Base-by-base conservation (phyloP, 1,139 yeast species). In the Yamadazyma pseudoaaseri region DNA sequence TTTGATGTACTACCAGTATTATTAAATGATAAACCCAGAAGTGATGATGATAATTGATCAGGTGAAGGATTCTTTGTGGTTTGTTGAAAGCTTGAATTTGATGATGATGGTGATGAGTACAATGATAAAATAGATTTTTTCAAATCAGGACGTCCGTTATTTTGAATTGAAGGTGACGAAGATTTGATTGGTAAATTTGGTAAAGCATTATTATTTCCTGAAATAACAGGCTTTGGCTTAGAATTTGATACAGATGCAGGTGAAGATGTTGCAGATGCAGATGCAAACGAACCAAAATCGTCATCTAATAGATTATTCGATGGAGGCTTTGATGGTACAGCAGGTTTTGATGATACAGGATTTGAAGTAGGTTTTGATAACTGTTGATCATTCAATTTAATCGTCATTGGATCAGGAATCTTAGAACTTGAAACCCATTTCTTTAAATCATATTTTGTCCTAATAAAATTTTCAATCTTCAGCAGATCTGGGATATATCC, bases 121-220 rank as follows among this genome's bases (percentile, higher is more conserved):
- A 92, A 71, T 14, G 97, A 87, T 41, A 92, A 65, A 42, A 92
- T 92, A 1, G 96, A 86, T 60, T 86, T 86, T 54, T 92, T 92
- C 56, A 92, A 72, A 52, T 90, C 97, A 4, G 69, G 70, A 42
- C 76, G 57, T 15, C 60, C 62, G 11, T 67, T 66, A 17, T 70
- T 22, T 18, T 18, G 20, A 18, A 18, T 18, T 18, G 20, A 18
- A 18, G 20, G 20, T 10, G 13, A 16, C 7, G 36, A 20, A 7
- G 35, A 15, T 20, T 42, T 41, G 27, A 33, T 32, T 5, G 47
- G 47, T 9, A 43, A 14, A 24, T 35, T 42, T 6, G 47, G 41
- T 14, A 42, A 34, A 7, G 42, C 32, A 28, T 37, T 39, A 21
- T 29, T 29, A 16, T 30, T 30, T 25, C 30, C 30, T 5, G 27